Evolutionary conservation across 495 filamentous ascomycete species (phyloP).

Genomic region (Penicillium verhagenii): DNA sequence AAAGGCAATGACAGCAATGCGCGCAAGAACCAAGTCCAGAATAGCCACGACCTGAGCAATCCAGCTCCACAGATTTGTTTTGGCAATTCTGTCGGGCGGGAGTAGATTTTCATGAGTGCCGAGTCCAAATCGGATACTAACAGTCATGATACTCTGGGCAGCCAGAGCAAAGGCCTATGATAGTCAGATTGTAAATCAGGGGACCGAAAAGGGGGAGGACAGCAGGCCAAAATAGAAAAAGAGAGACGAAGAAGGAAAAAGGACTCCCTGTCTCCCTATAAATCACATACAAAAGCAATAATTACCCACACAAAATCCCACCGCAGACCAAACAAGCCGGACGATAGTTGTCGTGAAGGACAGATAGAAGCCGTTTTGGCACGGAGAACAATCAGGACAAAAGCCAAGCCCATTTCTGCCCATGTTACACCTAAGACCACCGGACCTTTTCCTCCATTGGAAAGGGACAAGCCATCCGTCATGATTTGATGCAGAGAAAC

Average conservation of each 20-base stretch:
- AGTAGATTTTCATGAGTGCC: slow-evolving; percentile 26
- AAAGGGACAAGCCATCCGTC: not conserved
- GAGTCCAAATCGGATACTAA: slow-evolving; percentile 23
- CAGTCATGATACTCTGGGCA: slow-evolving; percentile 21
- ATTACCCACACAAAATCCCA: slow-evolving; percentile 34
- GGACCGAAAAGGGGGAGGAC: not conserved
- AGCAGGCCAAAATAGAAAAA: not conserved
- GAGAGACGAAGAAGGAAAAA: no score
- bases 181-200: not conserved
- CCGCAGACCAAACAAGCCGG: slow-evolving; percentile 18
- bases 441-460: slow-evolving; percentile 24
- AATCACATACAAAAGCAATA: slow-evolving; percentile 21
- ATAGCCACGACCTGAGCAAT: slow-evolving; percentile 27
- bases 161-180: slow-evolving; percentile 16
- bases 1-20: slow-evolving; percentile 33
- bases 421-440: slow-evolving; percentile 28
- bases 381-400: slow-evolving; percentile 23
- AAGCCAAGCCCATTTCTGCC: slow-evolving; percentile 24
- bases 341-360: slow-evolving; percentile 7
- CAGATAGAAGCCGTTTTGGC: slow-evolving; percentile 24
- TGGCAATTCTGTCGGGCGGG: slow-evolving; percentile 14
- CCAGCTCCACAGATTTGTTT: slow-evolving; percentile 32
- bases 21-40: slow-evolving; percentile 21
- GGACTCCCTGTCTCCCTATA: no score
- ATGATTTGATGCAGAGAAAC: not conserved